Conservation (phyloP, 2,329 filamentous ascomycete species). For the Apiospora rasikravindrae region DNA sequence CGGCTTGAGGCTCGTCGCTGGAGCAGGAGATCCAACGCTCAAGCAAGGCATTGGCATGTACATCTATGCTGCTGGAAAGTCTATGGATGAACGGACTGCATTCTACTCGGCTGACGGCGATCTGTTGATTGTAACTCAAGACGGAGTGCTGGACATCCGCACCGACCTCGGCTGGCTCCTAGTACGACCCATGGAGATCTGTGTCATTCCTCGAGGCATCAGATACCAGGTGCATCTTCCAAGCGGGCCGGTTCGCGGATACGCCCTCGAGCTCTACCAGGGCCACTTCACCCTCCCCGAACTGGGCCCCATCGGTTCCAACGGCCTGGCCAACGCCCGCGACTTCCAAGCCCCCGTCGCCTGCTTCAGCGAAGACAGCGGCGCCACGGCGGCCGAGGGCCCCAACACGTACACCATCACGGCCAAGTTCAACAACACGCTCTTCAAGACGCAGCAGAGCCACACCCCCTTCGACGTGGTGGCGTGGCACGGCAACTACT, state of each 20-base stretch:
- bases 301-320: constrained; percentile 67
- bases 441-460: constrained; percentile 64
- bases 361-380: constrained; percentile 60
- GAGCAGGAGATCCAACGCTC: constrained; percentile 74
- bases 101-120: constrained; percentile 80
- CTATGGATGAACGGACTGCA: constrained; percentile 70
- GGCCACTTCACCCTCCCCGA: constrained; percentile 67
- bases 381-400: constrained; percentile 39
- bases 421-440: constrained; percentile 65
- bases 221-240: constrained; percentile 65
- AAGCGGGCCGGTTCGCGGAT: constrained; percentile 56
- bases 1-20: constrained; percentile 67
- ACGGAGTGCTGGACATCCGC: constrained; percentile 68
- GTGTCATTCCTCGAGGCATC: constrained; percentile 68
- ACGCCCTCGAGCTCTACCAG: constrained; percentile 68
- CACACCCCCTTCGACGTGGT: constrained; percentile 74
- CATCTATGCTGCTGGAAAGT: constrained; percentile 73
- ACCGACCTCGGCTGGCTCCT: constrained; percentile 70
- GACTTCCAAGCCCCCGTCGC: constrained; percentile 71
- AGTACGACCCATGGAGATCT: constrained; percentile 71
- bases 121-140: constrained; percentile 70
- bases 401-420: constrained; percentile 51
- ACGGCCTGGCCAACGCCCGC: constrained; percentile 64
- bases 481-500: constrained; percentile 75
- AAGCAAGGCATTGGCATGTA: constrained; percentile 75